Percentiles rank a stretch among this genome's conserved stretches.
Evolutionary conservation across 2,329 filamentous ascomycete species (phyloP).

Genomic region (Colletotrichum caudatum): DNA sequence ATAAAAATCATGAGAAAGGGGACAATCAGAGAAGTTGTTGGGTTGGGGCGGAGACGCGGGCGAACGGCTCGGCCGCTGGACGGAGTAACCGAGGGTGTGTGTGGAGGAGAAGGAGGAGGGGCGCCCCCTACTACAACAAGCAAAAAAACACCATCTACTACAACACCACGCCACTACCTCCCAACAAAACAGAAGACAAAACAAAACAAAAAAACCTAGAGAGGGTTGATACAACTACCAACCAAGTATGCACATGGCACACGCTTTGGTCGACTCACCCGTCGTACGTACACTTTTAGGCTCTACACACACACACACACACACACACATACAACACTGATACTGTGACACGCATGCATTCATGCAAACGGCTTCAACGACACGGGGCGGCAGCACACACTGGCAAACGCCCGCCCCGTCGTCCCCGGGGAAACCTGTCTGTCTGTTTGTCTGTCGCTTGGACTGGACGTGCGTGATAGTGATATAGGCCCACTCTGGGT

Average conservation of each 20-base stretch:
- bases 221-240: not conserved
- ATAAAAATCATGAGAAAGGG: not conserved
- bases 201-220: not conserved
- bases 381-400: not conserved
- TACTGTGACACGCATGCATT: not conserved
- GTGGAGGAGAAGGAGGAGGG: not conserved
- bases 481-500: not conserved
- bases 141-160: not conserved
- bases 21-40: not conserved
- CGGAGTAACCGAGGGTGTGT: not conserved
- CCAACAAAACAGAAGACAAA: constrained; percentile 7
- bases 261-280: not conserved
- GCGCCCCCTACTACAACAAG: not conserved
- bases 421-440: too few species aligned
- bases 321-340: too few species aligned
- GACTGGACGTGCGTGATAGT: not conserved
- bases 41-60: constrained; percentile 39
- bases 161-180: not conserved
- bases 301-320: not conserved
- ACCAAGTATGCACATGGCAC: not conserved
- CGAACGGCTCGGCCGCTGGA: constrained; percentile 38
- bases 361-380: not conserved
- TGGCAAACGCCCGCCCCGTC: not conserved
- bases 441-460: not conserved
- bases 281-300: not conserved